Conservation (phyloP, 768 basidiomycete species). For the Serendipita sp. region DNA sequence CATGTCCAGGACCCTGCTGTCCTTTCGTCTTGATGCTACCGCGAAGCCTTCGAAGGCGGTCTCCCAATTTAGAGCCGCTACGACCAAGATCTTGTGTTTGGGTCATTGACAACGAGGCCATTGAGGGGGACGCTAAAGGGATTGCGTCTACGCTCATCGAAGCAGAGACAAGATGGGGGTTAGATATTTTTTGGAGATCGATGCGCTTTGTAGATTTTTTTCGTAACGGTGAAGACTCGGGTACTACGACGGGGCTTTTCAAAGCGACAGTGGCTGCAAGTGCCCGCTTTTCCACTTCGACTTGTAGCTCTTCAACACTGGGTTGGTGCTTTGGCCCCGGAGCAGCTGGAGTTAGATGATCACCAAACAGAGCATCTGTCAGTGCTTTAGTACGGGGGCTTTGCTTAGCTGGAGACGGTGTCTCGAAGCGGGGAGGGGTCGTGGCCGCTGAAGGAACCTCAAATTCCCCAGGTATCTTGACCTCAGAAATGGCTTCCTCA, state of each 20-base stretch:
- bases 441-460: conserved; percentile 6
- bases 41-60: conserved; percentile 23
- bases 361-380: conserved; percentile 61
- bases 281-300: conserved; percentile 49
- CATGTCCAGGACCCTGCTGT: conserved; percentile 22
- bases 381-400: conserved; percentile 54
- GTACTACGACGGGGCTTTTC: conserved; percentile 28
- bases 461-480: conserved; percentile 5
- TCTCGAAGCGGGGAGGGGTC: conserved; percentile 24
- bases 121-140: conserved; percentile 28
- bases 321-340: neutral
- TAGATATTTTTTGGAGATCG: conserved; percentile 46
- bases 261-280: conserved; percentile 50
- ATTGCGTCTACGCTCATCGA: conserved; percentile 52
- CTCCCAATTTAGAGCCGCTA: neutral
- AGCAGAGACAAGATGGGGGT: conserved; percentile 46
- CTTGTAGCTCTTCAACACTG: conserved; percentile 34
- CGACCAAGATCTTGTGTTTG: neutral
- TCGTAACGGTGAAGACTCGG: conserved; percentile 27
- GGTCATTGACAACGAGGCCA: conserved; percentile 19
- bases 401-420: conserved; percentile 20
- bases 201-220: conserved; percentile 37
- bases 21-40: conserved; percentile 23
- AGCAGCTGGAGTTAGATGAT: neutral
- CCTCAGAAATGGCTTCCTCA: conserved; percentile 3